phyloP scores from a whole-genome alignment of 768 basidiomycete species.

The Hypholoma sublateritium region DNA sequence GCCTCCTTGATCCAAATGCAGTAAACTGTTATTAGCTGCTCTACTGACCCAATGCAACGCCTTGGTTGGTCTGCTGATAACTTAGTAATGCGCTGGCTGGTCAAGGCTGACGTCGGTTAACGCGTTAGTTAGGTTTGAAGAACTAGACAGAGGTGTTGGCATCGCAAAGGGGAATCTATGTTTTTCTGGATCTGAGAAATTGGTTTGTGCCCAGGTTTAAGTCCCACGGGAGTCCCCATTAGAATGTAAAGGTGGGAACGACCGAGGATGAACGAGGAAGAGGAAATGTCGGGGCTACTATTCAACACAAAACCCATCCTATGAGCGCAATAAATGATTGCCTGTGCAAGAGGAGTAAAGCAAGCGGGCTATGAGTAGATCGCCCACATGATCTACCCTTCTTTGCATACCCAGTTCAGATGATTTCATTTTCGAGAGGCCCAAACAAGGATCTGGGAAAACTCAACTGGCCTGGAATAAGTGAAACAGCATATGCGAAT shows the following conservation, averaged over 20 bases:
- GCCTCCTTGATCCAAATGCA: too few relatives aligned
- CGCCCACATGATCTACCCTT: neutral
- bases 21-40: too few relatives aligned
- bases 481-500: constrained; percentile 3
- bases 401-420: constrained; percentile 2
- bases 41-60: too few relatives aligned
- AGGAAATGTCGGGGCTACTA: constrained; percentile 4
- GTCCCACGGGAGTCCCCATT: neutral
- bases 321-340: constrained; percentile 20
- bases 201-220: neutral
- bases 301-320: constrained; percentile 13
- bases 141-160: neutral
- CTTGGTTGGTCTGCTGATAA: neutral
- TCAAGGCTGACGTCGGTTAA: constrained; percentile 3
- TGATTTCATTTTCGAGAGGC: constrained; percentile 1
- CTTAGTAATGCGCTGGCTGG: neutral
- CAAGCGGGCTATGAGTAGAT: neutral
- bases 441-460: neutral
- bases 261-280: constrained; percentile 9
- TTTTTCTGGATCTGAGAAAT: too few relatives aligned
- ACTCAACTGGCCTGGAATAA: neutral
- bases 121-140: neutral
- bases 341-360: constrained; percentile 6
- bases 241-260: constrained; percentile 1
- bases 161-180: too few relatives aligned